Percentiles rank a stretch among this genome's conserved stretches.
Conservation (phyloP, 352 stramenopile species). For the Peronospora destructor region DNA sequence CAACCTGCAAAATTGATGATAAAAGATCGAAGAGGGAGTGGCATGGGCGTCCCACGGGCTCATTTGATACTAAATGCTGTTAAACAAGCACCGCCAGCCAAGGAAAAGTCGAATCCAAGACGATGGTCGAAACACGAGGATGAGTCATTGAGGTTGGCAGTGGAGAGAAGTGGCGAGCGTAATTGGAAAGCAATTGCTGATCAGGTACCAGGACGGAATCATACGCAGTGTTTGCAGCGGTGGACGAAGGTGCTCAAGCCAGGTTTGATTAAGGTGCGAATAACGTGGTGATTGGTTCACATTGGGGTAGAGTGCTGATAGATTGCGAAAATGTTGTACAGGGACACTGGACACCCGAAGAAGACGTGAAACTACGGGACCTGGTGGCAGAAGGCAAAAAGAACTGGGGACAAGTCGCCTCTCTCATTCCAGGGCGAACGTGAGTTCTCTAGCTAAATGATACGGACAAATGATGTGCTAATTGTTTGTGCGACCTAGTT, state of each 20-base stretch:
- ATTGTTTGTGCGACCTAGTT: constrained; percentile 37
- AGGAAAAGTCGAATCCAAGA: constrained; percentile 81
- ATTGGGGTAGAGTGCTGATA: background rate
- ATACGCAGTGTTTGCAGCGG: constrained; percentile 89
- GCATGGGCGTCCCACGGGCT: constrained; percentile 62
- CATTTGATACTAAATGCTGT: constrained; percentile 71
- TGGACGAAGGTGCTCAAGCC: constrained; percentile 92
- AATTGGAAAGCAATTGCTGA: constrained; percentile 90
- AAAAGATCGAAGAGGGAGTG: constrained; percentile 67
- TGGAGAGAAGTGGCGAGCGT: constrained; percentile 80
- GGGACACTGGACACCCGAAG: constrained; percentile 88
- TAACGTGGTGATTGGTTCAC: background rate
- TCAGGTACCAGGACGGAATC: constrained; percentile 85
- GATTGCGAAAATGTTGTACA: constrained; percentile 18
- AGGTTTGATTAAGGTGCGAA: constrained; percentile 84
- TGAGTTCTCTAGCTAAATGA: constrained; percentile 27
- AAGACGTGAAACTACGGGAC: constrained; percentile 81
- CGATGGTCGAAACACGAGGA: constrained; percentile 83
- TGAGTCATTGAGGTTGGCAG: constrained; percentile 71
- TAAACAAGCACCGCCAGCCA: constrained; percentile 68
- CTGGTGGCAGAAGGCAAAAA: constrained; percentile 83
- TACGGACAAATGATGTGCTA: constrained; percentile 5
- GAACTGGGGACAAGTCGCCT: constrained; percentile 87
- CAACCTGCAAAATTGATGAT: constrained; percentile 54
- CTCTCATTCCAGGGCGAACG: constrained; percentile 77